Percentiles rank a stretch among this genome's conserved stretches.
Evolutionary conservation across 2,329 filamentous ascomycete genomes (phyloP).

Genomic region (Talaromyces atroroseus): DNA sequence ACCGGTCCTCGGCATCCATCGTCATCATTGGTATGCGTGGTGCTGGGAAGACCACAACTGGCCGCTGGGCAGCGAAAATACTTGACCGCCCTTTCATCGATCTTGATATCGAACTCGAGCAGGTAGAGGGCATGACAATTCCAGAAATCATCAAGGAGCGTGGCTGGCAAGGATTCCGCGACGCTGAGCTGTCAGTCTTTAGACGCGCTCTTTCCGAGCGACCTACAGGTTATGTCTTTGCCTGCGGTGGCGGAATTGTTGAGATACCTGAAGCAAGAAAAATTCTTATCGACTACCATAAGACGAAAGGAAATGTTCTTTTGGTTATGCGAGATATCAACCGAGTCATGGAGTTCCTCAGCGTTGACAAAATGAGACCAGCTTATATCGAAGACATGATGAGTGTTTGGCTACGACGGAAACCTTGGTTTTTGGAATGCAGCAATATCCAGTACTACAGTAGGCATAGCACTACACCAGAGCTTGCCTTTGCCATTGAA

Average conservation of each 20-base stretch:
- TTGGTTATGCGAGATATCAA: slow-evolving; percentile 83
- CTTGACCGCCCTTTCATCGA: slow-evolving; percentile 76
- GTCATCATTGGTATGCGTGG: slow-evolving; percentile 97
- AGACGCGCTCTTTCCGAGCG: slow-evolving; percentile 69
- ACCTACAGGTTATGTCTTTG: slow-evolving; percentile 72
- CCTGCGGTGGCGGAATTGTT: slow-evolving; percentile 89
- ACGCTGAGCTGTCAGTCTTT: slow-evolving; percentile 70
- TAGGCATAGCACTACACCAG: slow-evolving; percentile 53
- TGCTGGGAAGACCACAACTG: slow-evolving; percentile 91
- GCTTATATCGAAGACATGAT: slow-evolving; percentile 92
- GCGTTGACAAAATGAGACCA: slow-evolving; percentile 81
- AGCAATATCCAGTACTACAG: slow-evolving; percentile 94
- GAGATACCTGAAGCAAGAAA: slow-evolving; percentile 76
- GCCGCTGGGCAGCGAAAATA: slow-evolving; percentile 73
- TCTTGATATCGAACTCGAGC: slow-evolving; percentile 81
- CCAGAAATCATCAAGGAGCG: slow-evolving; percentile 72
- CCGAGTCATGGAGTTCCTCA: slow-evolving; percentile 81
- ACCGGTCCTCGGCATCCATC: slow-evolving; percentile 58
- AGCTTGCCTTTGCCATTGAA: slow-evolving; percentile 50
- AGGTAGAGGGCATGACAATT: slow-evolving; percentile 66
- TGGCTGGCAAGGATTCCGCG: slow-evolving; percentile 86
- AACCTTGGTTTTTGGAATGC: slow-evolving; percentile 85
- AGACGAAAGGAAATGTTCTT: slow-evolving; percentile 74
- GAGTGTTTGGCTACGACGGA: slow-evolving; percentile 81
- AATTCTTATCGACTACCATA: slow-evolving; percentile 66